A percentile compares a stretch with the other conserved stretches of the same genome.
phyloP scores from a whole-genome alignment of 352 stramenopile genomes.

The Saprolegnia diclina region DNA sequence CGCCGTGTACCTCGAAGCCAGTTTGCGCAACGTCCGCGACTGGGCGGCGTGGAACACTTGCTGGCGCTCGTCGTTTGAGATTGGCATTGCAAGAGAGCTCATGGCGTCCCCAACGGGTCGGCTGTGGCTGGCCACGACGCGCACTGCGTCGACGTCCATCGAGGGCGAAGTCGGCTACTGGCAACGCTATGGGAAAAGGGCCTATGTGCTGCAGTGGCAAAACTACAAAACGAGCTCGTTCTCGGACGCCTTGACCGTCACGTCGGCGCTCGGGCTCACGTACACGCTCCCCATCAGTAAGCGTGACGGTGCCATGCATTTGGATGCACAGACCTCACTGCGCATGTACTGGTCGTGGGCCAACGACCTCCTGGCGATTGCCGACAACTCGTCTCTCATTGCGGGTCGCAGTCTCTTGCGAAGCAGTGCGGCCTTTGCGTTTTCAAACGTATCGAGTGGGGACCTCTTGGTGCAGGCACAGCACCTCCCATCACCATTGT shows the following conservation, averaged over 20 bases:
- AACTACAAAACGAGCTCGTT: slow-evolving; percentile 23
- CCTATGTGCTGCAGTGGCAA: slow-evolving; percentile 19
- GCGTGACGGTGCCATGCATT: not conserved
- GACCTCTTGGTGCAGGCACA: not conserved
- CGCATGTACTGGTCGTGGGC: slow-evolving; percentile 23
- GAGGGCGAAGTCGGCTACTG: slow-evolving; percentile 2
- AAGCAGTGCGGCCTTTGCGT: not conserved
- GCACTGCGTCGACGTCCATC: not conserved
- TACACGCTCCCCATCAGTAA: slow-evolving; percentile 20
- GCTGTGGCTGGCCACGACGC: not conserved
- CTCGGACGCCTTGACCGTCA: not conserved
- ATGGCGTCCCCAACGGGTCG: not conserved
- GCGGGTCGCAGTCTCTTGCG: not conserved
- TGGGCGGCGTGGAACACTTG: not conserved
- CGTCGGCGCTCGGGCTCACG: not conserved
- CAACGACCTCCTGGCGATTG: slow-evolving; percentile 5
- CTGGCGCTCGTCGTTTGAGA: not conserved
- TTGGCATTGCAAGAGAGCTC: not conserved
- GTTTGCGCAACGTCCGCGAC: slow-evolving; percentile 7
- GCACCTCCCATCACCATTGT: not conserved
- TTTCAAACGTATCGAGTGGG: not conserved
- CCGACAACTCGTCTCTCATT: slow-evolving; percentile 4
- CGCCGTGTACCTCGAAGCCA: slow-evolving; percentile 13
- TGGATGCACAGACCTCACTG: slow-evolving; percentile 3
- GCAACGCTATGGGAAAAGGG: not conserved